phyloP scores from a whole-genome alignment of 257 asterid species.

The Osmanthus fragrans region DNA sequence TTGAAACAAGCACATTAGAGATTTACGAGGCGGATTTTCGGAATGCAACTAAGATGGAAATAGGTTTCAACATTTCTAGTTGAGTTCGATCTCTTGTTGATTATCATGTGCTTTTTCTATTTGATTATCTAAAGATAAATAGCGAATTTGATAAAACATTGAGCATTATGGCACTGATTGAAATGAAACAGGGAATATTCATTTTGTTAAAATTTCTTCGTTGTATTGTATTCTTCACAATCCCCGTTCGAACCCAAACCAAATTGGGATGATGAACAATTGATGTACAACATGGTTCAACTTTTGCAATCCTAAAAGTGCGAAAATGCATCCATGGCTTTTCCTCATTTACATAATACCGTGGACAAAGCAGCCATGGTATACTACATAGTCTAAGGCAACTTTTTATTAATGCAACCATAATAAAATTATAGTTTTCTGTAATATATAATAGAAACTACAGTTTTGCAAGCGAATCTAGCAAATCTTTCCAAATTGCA shows the following conservation, averaged over 20 bases:
- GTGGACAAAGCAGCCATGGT: neutral
- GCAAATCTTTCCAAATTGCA: neutral
- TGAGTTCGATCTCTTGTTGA: neutral
- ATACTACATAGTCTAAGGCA: neutral
- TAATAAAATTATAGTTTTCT: neutral
- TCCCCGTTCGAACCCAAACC: too few species aligned
- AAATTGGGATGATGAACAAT: too few species aligned
- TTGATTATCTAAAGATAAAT: neutral
- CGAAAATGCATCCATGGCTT: neutral
- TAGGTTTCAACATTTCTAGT: neutral
- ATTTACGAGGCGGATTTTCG: neutral
- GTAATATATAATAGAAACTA: neutral
- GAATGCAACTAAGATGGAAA: neutral
- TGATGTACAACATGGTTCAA: too few species aligned
- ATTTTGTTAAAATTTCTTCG: neutral
- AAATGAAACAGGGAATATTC: too few species aligned
- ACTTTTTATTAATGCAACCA: conserved; percentile 1
- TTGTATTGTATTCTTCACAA: too few species aligned
- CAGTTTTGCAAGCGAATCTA: neutral
- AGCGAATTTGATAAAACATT: too few species aligned
- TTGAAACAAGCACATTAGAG: neutral
- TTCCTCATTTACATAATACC: too few species aligned
- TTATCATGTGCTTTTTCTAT: neutral
- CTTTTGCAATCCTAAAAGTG: too few species aligned
- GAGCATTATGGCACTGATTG: neutral